These are phyloP conservation scores for Colletotrichum shisoi DNA, from an alignment of 2,329 filamentous ascomycete species.

Conservation along the genomic window DNA sequence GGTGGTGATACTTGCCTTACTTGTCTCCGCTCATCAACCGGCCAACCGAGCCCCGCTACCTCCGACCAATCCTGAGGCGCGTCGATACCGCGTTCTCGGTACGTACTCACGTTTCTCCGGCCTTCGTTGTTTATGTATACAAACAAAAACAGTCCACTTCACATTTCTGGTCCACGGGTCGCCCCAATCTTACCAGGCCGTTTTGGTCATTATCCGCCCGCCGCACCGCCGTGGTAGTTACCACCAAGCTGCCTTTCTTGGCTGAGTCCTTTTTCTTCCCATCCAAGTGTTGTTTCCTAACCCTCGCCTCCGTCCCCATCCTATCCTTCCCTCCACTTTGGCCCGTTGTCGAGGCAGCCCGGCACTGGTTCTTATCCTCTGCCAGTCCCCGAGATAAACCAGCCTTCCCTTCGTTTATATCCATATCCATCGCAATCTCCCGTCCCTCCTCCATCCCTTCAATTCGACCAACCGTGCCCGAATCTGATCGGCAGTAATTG, in stretches of 20 bases:
- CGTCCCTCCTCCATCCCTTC: constrained; percentile 30
- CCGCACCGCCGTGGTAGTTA: constrained; percentile 29
- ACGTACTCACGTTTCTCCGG: constrained; percentile 17
- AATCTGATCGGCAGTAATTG: constrained; percentile 9
- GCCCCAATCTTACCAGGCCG: constrained; percentile 28
- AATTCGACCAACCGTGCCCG: constrained; percentile 16
- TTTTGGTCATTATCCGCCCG: constrained; percentile 35
- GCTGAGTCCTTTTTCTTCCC: constrained; percentile 27
- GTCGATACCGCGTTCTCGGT: constrained; percentile 31
- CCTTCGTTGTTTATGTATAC: constrained; percentile 30
- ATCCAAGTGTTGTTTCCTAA: constrained; percentile 27
- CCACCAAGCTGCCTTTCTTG: constrained; percentile 28
- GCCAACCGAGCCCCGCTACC: constrained; percentile 21
- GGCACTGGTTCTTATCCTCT: constrained; percentile 14
- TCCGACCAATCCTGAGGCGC: constrained; percentile 26
- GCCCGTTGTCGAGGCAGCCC: constrained; percentile 36
- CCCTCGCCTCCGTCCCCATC: constrained; percentile 24
- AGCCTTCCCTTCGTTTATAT: constrained; percentile 29
- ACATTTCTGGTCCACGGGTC: constrained; percentile 33
- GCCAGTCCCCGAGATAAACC: constrained; percentile 29
- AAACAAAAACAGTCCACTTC: constrained; percentile 32
- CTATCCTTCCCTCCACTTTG: constrained; percentile 20
- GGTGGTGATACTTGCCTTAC: constrained; percentile 10
- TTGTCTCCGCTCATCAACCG: constrained; percentile 29
- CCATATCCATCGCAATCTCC: constrained; percentile 32